Evolutionary conservation across 108 stramenopile species (phyloP), one percentile per base, ranked within the genome.

Genomic region (Skeletonema tropicum): DNA sequence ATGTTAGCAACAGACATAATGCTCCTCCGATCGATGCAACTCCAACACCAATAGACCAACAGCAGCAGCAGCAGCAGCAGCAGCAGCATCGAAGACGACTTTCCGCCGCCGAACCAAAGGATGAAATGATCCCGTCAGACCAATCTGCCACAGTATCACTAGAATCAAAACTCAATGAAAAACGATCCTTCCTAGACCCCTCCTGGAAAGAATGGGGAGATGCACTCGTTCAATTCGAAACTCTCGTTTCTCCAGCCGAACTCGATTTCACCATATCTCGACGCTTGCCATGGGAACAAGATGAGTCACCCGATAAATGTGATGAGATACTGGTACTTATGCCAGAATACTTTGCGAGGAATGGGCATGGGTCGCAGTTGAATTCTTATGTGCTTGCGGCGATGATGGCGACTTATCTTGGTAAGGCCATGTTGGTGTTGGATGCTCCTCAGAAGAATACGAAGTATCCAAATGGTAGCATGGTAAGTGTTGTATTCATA

Each of bases 241-340:
- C 52, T n/a, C 52, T 55, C 52, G 52, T 55, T 55, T 55, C 52
- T 9, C 52, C 52, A 23, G 19, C 52, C 0, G 52, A 55, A 23
- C 52, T 55, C 23, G 52, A 55, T 10, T 55, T 55, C 23, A 55
- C 52, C 1, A 55, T 55, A 55, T 55, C 52, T 21, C 52, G 52
- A 23, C 52, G 52, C 23, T 23, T 55, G 23, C 23, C 52, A 23
- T 55, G 52, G 52, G 52, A 21, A 23, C 52, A 55, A 55, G 52
- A 55, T 55, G 52, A 55, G 8, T 55, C 52, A 55, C 52, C 52
- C 5, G 52, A 55, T 8, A 55, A 55, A 14, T 75, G 74, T 25
- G 55, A 75, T 14, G 66, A 75, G 17, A 60, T 75, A 17, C 8
- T 75, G 3, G 23, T 75, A 0, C 66, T 65, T 35, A 75, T 75